Percentiles rank a stretch among this genome's conserved stretches.
Evolutionary conservation across 2,329 filamentous ascomycete species (phyloP).

Genomic region (Colletotrichum incanum): DNA sequence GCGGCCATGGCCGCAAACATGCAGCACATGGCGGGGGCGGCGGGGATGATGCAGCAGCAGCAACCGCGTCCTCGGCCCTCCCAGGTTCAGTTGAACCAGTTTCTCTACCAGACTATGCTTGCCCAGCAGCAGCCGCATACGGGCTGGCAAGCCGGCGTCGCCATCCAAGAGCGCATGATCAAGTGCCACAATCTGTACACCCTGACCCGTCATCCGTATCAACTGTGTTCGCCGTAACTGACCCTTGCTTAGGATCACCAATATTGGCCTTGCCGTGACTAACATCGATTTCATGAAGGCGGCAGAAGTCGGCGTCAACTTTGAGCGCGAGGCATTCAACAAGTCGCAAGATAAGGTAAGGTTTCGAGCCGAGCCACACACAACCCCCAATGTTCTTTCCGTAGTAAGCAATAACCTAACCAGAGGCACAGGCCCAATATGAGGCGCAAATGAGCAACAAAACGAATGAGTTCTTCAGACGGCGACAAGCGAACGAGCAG

Average conservation of each 20-base stretch:
- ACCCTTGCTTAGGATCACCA: constrained; percentile 62
- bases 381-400: constrained; percentile 38
- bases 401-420: constrained; percentile 9
- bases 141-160: constrained; percentile 59
- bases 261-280: constrained; percentile 64
- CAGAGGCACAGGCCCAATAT: constrained; percentile 60
- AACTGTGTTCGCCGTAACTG: constrained; percentile 17
- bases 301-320: constrained; percentile 59
- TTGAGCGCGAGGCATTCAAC: constrained; percentile 65
- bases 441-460: constrained; percentile 64
- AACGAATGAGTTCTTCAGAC: constrained; percentile 64
- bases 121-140: constrained; percentile 51
- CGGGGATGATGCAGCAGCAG: constrained; percentile 61
- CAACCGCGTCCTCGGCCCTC: constrained; percentile 53
- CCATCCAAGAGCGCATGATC: constrained; percentile 58
- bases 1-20: constrained; percentile 75
- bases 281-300: constrained; percentile 59
- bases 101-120: constrained; percentile 59
- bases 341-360: constrained; percentile 66
- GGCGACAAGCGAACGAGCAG: constrained; percentile 66
- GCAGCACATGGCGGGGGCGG: constrained; percentile 68
- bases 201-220: constrained; percentile 2
- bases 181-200: constrained; percentile 62
- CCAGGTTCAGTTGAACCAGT: constrained; percentile 53
- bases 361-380: constrained; percentile 2